Percentiles rank a stretch among this genome's conserved stretches.
Evolutionary conservation across 306 rosid species (phyloP).

Genomic region (Cotoneaster glaucophyllus): DNA sequence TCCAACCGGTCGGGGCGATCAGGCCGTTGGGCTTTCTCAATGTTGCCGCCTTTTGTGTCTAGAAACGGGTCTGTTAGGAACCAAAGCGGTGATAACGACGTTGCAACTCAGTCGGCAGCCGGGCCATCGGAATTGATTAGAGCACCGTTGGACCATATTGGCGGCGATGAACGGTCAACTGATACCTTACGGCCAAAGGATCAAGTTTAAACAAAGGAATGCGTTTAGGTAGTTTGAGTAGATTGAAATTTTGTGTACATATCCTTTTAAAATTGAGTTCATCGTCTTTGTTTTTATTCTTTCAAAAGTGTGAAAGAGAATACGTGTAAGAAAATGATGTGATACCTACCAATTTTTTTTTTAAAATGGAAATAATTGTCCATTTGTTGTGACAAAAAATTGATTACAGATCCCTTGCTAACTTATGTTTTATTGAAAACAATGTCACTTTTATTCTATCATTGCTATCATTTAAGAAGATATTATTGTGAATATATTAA

Average conservation of each 20-base stretch:
- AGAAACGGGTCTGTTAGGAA: slow-evolving; percentile 26
- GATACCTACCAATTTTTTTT: background rate
- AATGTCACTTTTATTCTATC: too few species aligned
- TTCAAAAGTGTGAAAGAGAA: background rate
- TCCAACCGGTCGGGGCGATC: slow-evolving; percentile 3
- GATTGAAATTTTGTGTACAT: background rate
- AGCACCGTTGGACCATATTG: background rate
- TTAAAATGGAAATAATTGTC: background rate
- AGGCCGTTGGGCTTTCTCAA: slow-evolving; percentile 32
- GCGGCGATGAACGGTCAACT: slow-evolving; percentile 44
- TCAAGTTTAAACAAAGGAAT: background rate
- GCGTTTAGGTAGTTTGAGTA: background rate
- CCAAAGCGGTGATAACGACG: background rate
- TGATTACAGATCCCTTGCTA: background rate
- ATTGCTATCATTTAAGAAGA: too few species aligned
- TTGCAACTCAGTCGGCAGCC: background rate
- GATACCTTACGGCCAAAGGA: slow-evolving; percentile 24
- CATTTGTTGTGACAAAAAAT: background rate
- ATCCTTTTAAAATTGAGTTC: too few species aligned
- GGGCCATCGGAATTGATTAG: background rate
- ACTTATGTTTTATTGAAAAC: too few species aligned
- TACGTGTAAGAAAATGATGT: slow-evolving; percentile 3
- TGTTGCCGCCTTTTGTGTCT: slow-evolving; percentile 29
- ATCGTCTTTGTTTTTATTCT: background rate
- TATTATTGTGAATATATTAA: too few species aligned